phyloP scores from a whole-genome alignment of 2,329 filamentous ascomycete species.

The Raffaelea albimanens region DNA sequence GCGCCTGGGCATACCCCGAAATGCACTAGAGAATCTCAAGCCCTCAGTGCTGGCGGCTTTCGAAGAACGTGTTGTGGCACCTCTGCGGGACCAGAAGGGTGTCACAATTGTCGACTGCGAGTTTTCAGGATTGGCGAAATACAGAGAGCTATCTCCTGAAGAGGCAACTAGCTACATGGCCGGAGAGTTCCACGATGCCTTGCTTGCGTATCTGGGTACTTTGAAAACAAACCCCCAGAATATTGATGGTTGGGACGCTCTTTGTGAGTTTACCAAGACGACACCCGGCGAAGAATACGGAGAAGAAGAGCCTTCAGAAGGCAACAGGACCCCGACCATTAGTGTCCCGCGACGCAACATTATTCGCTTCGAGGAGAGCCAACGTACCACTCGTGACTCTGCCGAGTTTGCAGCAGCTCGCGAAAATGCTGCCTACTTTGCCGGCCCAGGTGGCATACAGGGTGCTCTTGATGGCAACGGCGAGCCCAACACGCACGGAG shows the following conservation, averaged over 20 bases:
- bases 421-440: conserved; percentile 22
- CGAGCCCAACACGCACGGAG: conserved; percentile 36
- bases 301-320: conserved; percentile 45
- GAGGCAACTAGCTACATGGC: conserved; percentile 9
- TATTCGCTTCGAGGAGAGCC: not conserved
- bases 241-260: conserved; percentile 39
- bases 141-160: not conserved
- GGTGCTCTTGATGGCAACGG: conserved; percentile 25
- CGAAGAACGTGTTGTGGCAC: conserved; percentile 35
- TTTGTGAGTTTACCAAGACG: conserved; percentile 44
- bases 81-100: conserved; percentile 41
- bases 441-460: conserved; percentile 48
- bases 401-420: conserved; percentile 12
- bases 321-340: conserved; percentile 29
- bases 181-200: conserved; percentile 49
- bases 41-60: conserved; percentile 36
- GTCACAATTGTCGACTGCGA: conserved; percentile 36
- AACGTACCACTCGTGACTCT: conserved; percentile 21
- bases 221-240: conserved; percentile 48
- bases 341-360: conserved; percentile 6
- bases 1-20: conserved; percentile 55
- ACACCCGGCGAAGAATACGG: conserved; percentile 50
- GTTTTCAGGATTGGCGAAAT: conserved; percentile 34
- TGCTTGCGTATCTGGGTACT: conserved; percentile 46
- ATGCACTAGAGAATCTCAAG: conserved; percentile 33